phyloP scores from a whole-genome alignment of 2,329 filamentous ascomycete genomes.

The Colletotrichum somersetense region DNA sequence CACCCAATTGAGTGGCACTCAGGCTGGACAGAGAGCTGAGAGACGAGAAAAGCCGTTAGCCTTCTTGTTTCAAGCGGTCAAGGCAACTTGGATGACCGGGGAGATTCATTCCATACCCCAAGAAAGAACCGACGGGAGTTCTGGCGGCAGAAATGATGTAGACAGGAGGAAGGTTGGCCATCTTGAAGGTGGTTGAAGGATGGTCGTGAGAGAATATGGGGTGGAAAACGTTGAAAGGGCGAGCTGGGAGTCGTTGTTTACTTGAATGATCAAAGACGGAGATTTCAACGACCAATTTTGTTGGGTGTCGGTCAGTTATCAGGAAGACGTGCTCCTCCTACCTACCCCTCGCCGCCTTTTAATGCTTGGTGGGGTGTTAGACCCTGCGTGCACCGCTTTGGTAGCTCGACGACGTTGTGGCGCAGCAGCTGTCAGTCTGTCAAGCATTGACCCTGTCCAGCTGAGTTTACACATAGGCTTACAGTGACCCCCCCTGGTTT shows the following conservation, averaged over 20 bases:
- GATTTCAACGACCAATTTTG: slow-evolving; percentile 26
- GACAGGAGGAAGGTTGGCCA: slow-evolving; percentile 86
- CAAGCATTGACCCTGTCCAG: slow-evolving; percentile 8
- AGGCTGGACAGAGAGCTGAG: slow-evolving; percentile 87
- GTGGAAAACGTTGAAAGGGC: background rate
- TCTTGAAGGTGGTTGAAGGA: slow-evolving; percentile 57
- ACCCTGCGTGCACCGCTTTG: slow-evolving; percentile 12
- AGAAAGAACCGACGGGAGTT: slow-evolving; percentile 94
- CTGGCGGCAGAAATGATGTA: slow-evolving; percentile 95
- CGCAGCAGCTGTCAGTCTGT: slow-evolving; percentile 30
- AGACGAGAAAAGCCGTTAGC: slow-evolving; percentile 27
- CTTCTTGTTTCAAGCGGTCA: slow-evolving; percentile 29
- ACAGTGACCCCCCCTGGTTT: no score
- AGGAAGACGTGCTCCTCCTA: slow-evolving; percentile 27
- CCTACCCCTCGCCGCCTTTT: slow-evolving; percentile 34
- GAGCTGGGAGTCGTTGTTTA: slow-evolving; percentile 11
- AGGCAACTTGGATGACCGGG: slow-evolving; percentile 24
- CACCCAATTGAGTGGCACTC: slow-evolving; percentile 87
- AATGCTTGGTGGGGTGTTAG: slow-evolving; percentile 40
- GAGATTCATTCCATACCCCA: slow-evolving; percentile 72
- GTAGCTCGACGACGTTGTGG: slow-evolving; percentile 26
- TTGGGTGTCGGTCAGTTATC: slow-evolving; percentile 35
- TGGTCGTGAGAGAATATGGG: background rate
- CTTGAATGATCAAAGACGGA: slow-evolving; percentile 21
- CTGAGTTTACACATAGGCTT: no score